A percentile compares a stretch with the other conserved stretches of the same genome.
phyloP scores from a whole-genome alignment of 371 early-diverging fungal species.

The Mucor sp. region DNA sequence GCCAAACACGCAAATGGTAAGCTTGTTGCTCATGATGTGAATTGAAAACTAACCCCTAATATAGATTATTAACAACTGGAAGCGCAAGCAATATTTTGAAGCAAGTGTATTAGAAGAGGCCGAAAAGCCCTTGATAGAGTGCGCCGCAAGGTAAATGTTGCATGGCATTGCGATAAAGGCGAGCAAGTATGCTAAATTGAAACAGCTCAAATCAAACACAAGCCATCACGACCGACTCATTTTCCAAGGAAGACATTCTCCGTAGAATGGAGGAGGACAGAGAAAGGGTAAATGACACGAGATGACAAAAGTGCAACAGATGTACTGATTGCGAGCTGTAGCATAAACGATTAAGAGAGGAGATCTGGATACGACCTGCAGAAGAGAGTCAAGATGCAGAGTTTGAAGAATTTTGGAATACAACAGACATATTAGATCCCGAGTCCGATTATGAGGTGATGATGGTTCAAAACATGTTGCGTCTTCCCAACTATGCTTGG shows the following conservation, averaged over 20 bases:
- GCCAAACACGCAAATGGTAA: slow-evolving; percentile 67
- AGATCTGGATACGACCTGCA: slow-evolving; percentile 71
- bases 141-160: slow-evolving; percentile 45
- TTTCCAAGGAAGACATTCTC: slow-evolving; percentile 67
- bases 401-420: slow-evolving; percentile 67
- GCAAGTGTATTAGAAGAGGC: slow-evolving; percentile 45
- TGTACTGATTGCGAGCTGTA: slow-evolving; percentile 12
- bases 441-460: slow-evolving; percentile 67
- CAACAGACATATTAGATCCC: slow-evolving; percentile 58
- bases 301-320: not conserved
- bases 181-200: not conserved
- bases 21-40: not conserved
- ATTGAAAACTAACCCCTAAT: not conserved
- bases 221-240: slow-evolving; percentile 33
- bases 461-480: slow-evolving; percentile 58
- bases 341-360: slow-evolving; percentile 75
- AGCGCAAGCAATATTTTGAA: slow-evolving; percentile 42
- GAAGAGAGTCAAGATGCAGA: slow-evolving; percentile 62
- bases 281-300: slow-evolving; percentile 52
- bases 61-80: slow-evolving; percentile 53
- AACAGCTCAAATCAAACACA: slow-evolving; percentile 12
- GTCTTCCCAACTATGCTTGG: slow-evolving; percentile 59
- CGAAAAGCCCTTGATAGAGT: slow-evolving; percentile 48
- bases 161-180: not conserved
- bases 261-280: slow-evolving; percentile 81